A percentile compares a stretch with the other conserved stretches of the same genome.
phyloP scores from a whole-genome alignment of 805 yeast species.

The Candida morakotiae region DNA sequence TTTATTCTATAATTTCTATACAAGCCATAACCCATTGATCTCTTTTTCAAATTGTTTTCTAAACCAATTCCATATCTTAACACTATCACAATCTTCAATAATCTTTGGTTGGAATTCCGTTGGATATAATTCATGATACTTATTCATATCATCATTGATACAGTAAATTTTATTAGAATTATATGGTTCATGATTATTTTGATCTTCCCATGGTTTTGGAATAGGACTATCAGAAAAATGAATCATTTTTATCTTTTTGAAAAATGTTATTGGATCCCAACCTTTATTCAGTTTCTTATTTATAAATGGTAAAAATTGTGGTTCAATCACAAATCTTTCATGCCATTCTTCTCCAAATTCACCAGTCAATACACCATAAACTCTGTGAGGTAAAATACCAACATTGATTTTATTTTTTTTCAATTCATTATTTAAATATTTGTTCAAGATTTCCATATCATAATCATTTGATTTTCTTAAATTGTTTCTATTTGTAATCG shows the following conservation, averaged over 20 bases:
- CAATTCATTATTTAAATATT: constrained; percentile 25
- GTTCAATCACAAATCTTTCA: constrained; percentile 37
- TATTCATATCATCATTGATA: constrained; percentile 12
- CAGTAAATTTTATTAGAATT: constrained; percentile 25
- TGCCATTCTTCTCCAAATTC: constrained; percentile 41
- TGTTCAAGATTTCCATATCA: constrained; percentile 53
- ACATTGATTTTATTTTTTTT: constrained; percentile 9
- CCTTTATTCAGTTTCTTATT: constrained; percentile 13
- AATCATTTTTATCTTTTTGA: constrained; percentile 37
- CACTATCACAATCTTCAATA: constrained; percentile 22
- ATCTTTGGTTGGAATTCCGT: constrained; percentile 20
- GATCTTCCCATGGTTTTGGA: constrained; percentile 59
- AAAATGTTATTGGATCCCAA: constrained; percentile 30
- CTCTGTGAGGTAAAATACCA: constrained; percentile 46
- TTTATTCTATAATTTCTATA: not conserved
- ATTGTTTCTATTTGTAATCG: constrained; percentile 14
- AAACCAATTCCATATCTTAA: constrained; percentile 27
- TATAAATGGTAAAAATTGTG: constrained; percentile 36
- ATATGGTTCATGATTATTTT: constrained; percentile 19
- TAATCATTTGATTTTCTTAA: constrained; percentile 33
- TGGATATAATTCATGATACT: constrained; percentile 15
- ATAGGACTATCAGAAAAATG: constrained; percentile 68
- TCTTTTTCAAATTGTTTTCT: constrained; percentile 17
- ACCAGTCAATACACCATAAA: constrained; percentile 49
- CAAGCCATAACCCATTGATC: constrained; percentile 10